Evolutionary conservation across 2,329 filamentous ascomycete genomes (phyloP).

Genomic region (Lachnum nothofagi): DNA sequence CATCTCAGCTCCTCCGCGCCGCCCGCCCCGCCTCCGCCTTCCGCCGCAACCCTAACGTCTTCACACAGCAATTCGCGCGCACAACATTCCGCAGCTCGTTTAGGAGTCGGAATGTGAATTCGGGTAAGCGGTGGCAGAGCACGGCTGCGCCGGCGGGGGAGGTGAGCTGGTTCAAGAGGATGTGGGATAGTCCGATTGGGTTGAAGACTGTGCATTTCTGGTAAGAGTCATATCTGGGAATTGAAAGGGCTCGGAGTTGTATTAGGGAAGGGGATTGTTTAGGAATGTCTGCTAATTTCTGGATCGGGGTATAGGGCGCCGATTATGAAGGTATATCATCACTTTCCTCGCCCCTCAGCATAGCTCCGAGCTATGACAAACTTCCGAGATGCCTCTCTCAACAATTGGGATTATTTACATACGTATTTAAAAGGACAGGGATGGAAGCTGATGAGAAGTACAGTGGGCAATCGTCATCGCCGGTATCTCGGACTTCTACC

Average conservation of each 20-base stretch:
- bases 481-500: slow-evolving; percentile 84
- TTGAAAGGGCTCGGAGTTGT: not conserved
- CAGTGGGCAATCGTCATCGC: slow-evolving; percentile 91
- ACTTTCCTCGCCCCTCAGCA: not conserved
- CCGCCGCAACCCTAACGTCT: slow-evolving; percentile 33
- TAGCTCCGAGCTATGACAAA: not conserved
- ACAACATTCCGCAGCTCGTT: slow-evolving; percentile 35
- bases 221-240: slow-evolving; percentile 45
- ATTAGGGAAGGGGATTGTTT: not conserved
- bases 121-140: slow-evolving; percentile 65
- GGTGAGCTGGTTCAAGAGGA: slow-evolving; percentile 62
- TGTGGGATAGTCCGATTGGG: slow-evolving; percentile 78
- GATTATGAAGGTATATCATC: slow-evolving; percentile 70
- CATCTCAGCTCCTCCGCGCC: slow-evolving; percentile 43
- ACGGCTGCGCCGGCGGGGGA: slow-evolving; percentile 44
- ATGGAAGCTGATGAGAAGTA: slow-evolving; percentile 11
- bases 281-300: slow-evolving; percentile 13
- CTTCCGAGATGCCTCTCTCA: not conserved
- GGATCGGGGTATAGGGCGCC: slow-evolving; percentile 61
- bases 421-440: not conserved
- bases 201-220: slow-evolving; percentile 98
- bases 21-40: slow-evolving; percentile 49
- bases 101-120: slow-evolving; percentile 17
- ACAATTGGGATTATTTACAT: not conserved
- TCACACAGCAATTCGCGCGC: slow-evolving; percentile 48